phyloP scores from a whole-genome alignment of 495 filamentous ascomycete species.

The Talaromyces borbonicus region DNA sequence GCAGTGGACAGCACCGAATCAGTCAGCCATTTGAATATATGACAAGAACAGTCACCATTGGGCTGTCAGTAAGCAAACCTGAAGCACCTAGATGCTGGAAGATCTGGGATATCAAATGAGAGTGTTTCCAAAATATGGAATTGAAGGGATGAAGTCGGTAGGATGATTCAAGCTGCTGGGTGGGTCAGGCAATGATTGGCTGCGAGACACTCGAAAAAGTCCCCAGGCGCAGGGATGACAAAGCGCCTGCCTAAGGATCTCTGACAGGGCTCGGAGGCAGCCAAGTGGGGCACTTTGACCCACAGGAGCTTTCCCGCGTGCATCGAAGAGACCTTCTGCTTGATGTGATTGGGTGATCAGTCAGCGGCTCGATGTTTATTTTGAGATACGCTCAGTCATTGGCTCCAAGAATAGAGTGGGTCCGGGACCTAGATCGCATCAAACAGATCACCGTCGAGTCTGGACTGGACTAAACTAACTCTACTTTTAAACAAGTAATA shows the following conservation, averaged over 20 bases:
- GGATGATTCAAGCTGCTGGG: not conserved
- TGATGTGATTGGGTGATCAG: not conserved
- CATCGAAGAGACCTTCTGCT: not conserved
- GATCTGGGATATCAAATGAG: too few relatives aligned
- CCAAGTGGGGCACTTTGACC: not conserved
- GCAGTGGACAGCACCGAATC: too few relatives aligned
- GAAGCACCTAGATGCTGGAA: not conserved
- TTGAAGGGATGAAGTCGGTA: not conserved
- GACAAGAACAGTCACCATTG: not conserved
- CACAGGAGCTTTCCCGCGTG: too few relatives aligned
- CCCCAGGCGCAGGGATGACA: not conserved
- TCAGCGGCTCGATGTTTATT: not conserved
- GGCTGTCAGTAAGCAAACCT: not conserved
- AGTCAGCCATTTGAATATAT: too few relatives aligned
- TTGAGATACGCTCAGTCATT: not conserved
- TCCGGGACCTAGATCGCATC: too few relatives aligned
- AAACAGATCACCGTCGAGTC: too few relatives aligned
- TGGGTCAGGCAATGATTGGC: constrained; percentile 5
- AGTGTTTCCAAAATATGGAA: not conserved
- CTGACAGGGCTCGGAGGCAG: not conserved
- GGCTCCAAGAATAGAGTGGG: not conserved
- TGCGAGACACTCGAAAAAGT: not conserved
- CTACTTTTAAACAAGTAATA: too few relatives aligned
- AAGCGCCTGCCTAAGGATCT: not conserved
- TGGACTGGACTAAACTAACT: too few relatives aligned